Evolutionary conservation across 1,284 basidiomycete species (phyloP).

Genomic region (Rhizopogon parksii): DNA sequence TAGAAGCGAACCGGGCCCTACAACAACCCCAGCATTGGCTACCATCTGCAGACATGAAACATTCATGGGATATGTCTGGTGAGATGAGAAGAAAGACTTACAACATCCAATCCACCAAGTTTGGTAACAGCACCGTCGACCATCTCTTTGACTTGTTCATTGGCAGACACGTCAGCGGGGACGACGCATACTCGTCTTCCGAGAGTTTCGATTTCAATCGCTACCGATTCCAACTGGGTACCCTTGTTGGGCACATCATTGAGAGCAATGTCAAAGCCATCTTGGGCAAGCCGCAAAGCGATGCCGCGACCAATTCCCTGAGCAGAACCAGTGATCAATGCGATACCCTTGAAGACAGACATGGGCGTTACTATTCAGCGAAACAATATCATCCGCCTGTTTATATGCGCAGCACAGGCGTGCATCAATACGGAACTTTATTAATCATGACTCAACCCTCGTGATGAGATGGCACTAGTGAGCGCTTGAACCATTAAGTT

Average conservation of each 20-base stretch:
- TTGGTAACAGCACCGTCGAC: not conserved
- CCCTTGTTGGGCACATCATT: conserved; percentile 19
- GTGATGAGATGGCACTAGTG: too few relatives aligned
- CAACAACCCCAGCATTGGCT: conserved; percentile 17
- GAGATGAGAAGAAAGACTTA: not conserved
- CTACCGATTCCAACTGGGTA: conserved; percentile 12
- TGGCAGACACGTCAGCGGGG: conserved; percentile 3
- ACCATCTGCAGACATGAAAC: conserved; percentile 12
- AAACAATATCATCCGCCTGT: too few relatives aligned
- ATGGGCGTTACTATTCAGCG: not conserved
- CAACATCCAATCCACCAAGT: conserved; percentile 8
- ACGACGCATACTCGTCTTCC: not conserved
- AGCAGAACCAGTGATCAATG: conserved; percentile 26
- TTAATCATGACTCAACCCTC: too few relatives aligned
- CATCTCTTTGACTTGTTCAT: conserved; percentile 10
- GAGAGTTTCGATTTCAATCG: conserved; percentile 15
- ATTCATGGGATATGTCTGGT: not conserved
- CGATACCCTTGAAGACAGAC: conserved; percentile 16
- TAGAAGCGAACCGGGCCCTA: not conserved
- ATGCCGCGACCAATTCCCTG: conserved; percentile 26
- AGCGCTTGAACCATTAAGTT: too few relatives aligned
- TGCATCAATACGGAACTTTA: too few relatives aligned
- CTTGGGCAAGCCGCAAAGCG: conserved; percentile 22
- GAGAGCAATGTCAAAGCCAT: conserved; percentile 26
- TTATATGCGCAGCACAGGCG: too few relatives aligned